Evolutionary conservation across 2,329 filamentous ascomycete species (phyloP).

Genomic region (Penicillium sp.): DNA sequence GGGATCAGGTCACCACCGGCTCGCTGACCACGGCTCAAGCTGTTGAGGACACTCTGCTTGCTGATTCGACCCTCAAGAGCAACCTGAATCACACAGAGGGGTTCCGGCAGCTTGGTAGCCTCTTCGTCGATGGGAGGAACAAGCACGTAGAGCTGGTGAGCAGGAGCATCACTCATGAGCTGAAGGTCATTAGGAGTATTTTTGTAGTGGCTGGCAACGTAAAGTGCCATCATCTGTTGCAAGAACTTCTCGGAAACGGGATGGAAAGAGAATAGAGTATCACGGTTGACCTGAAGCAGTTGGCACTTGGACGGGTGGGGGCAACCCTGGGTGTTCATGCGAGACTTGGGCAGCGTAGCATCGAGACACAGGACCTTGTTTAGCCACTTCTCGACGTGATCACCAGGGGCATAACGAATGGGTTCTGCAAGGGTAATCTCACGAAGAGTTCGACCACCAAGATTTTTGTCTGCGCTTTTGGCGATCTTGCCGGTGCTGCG

Average conservation of each 20-base stretch:
- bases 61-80: conserved; percentile 94
- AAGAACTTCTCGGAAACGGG: conserved; percentile 95
- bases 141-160: conserved; percentile 92
- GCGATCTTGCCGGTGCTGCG: conserved; percentile 71
- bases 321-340: conserved; percentile 69
- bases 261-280: conserved; percentile 97
- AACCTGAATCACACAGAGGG: conserved; percentile 91
- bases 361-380: conserved; percentile 93
- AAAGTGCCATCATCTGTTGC: conserved; percentile 96
- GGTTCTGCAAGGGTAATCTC: conserved; percentile 93
- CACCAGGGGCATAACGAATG: conserved; percentile 88
- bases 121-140: conserved; percentile 80
- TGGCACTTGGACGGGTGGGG: conserved; percentile 91
- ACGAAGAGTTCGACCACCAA: conserved; percentile 73
- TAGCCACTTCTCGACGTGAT: conserved; percentile 92
- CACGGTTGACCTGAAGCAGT: conserved; percentile 88
- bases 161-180: conserved; percentile 95
- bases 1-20: conserved; percentile 92
- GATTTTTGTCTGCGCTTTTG: conserved; percentile 60
- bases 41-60: conserved; percentile 84
- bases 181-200: conserved; percentile 98
- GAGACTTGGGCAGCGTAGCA: conserved; percentile 78
- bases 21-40: conserved; percentile 81
- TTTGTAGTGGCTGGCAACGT: conserved; percentile 96
- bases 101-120: conserved; percentile 78